Base-by-base conservation (phyloP, 768 basidiomycete species). In the Hortiboletus campestris region DNA sequence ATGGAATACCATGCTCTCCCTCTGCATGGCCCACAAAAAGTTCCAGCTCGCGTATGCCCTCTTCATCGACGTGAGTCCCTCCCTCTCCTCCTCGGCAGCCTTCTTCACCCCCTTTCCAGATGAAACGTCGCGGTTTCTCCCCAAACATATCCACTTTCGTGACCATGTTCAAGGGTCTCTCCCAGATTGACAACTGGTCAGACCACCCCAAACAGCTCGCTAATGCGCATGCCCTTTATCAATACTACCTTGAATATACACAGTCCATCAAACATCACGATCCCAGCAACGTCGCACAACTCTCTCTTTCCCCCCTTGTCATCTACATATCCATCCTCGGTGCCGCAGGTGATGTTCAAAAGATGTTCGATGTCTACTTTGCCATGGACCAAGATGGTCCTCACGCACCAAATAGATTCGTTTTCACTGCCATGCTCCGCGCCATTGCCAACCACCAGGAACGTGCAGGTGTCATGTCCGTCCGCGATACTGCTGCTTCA, bases 101-200 rank as follows among this genome's bases (percentile, higher is more conserved):
- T 45, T 35, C 31, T 28, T 60, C 36, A 56, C 29, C 39, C 22
- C 31, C 57, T 48, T 14, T 31, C 12, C 57, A 94, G 91, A 91
- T 94, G 90, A 93, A 91, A 71, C 81, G 90, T 34, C 82, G 92
- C 42, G 88, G 89, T 1, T 86, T 91, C 65, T 77, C 77, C 44
- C 89, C 92, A 25, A 85, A 79, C 42, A 69, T 77, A 8, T 73
- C 83, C 53, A 91, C 91, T 2, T 93, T 81, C 61, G 77, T 80
- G 43, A 89, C 87, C 22, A 74, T 93, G 70, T 78, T 94, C 68
- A 78, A 70, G 42, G 89, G 88, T 7, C 76, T 87, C 41, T 76
- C 80, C 2, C 76, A 76, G 29, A 81, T 91, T 29, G 76, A 84
- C 16, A 70, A 85, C 60, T 92, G 89, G 88, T 58, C 72, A 0